Conservation (phyloP, 2,329 filamentous ascomycete species). For the Clarireedia paspali region DNA sequence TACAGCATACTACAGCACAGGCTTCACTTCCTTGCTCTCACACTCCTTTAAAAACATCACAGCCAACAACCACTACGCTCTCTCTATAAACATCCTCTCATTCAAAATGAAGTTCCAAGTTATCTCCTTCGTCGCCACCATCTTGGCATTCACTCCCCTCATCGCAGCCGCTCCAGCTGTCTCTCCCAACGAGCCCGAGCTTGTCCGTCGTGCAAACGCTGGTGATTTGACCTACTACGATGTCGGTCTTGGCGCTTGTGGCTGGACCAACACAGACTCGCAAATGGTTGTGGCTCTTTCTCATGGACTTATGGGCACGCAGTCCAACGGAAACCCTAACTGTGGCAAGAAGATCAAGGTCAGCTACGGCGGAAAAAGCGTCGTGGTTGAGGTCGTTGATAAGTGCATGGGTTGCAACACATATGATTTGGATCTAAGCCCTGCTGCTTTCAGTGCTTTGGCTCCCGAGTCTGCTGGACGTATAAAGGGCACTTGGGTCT, state of each 20-base stretch:
- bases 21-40: background rate
- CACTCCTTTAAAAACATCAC: background rate
- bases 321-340: conserved; percentile 60
- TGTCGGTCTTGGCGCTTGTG: conserved; percentile 63
- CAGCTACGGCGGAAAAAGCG: conserved; percentile 50
- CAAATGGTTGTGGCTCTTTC: conserved; percentile 65
- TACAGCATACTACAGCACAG: background rate
- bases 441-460: conserved; percentile 47
- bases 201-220: conserved; percentile 18
- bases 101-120: conserved; percentile 6
- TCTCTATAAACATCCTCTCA: background rate
- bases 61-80: background rate
- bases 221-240: conserved; percentile 72
- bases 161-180: conserved; percentile 4
- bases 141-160: conserved; percentile 5
- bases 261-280: conserved; percentile 46
- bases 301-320: conserved; percentile 50
- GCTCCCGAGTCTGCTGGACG: conserved; percentile 38
- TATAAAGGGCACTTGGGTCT: conserved; percentile 37
- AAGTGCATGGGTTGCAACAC: conserved; percentile 64
- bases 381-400: conserved; percentile 57
- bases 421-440: conserved; percentile 52
- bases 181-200: conserved; percentile 1
- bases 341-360: conserved; percentile 65
- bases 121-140: background rate